These are phyloP conservation scores for Phialophora chinensis DNA, from an alignment of 2,329 filamentous ascomycete species.

Conservation along the genomic window DNA sequence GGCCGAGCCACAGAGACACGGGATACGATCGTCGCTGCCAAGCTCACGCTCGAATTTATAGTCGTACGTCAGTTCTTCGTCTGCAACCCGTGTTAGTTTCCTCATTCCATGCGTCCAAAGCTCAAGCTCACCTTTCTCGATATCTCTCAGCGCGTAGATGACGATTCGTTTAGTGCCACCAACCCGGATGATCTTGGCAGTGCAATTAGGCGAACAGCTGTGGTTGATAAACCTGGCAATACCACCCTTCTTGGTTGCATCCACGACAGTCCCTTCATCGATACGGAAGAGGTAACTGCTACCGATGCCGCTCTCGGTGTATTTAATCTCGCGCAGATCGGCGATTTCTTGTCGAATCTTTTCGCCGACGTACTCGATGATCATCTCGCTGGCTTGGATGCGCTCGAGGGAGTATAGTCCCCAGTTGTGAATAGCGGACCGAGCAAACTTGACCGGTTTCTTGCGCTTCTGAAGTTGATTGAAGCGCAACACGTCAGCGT, in stretches of 20 bases:
- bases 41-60: slow-evolving; percentile 99
- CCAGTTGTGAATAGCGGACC: slow-evolving; percentile 99
- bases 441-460: slow-evolving; percentile 97
- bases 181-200: slow-evolving; percentile 98
- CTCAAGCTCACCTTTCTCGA: slow-evolving; percentile 77
- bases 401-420: slow-evolving; percentile 97
- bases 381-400: slow-evolving; percentile 97
- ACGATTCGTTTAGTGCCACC: slow-evolving; percentile 98
- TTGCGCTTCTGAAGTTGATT: slow-evolving; percentile 99
- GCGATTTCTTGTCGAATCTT: slow-evolving; percentile 96
- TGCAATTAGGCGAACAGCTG: slow-evolving; percentile 97
- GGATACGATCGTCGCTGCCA: slow-evolving; percentile 91
- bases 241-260: slow-evolving; percentile 97
- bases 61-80: slow-evolving; percentile 98
- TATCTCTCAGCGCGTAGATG: slow-evolving; percentile 96
- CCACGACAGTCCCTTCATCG: slow-evolving; percentile 95
- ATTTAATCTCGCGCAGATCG: slow-evolving; percentile 90
- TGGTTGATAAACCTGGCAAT: slow-evolving; percentile 99
- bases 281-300: slow-evolving; percentile 98
- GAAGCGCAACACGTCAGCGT: slow-evolving; percentile 85
- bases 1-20: slow-evolving; percentile 92
- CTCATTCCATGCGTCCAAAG: background rate
- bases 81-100: slow-evolving; percentile 57
- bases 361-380: slow-evolving; percentile 98
- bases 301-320: slow-evolving; percentile 94